Percentiles rank a stretch among this genome's conserved stretches.
These are phyloP conservation scores for Trifolium dubium DNA, from an alignment of 306 rosid species.

Conservation along the genomic window DNA sequence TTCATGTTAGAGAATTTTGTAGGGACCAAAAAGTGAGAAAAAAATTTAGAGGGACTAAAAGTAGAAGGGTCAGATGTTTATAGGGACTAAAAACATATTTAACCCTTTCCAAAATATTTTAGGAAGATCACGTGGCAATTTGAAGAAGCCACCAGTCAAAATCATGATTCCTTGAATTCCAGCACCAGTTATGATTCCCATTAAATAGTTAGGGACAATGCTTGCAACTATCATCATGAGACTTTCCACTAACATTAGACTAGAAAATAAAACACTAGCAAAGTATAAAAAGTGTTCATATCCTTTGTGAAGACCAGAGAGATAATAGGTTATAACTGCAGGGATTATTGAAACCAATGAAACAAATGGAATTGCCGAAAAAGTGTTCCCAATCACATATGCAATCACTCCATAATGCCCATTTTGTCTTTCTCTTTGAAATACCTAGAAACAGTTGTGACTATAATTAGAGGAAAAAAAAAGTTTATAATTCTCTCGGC, in stretches of 20 bases:
- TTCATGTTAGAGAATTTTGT: too few relatives aligned
- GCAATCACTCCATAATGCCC: slow-evolving; percentile 71
- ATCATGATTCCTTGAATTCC: slow-evolving; percentile 79
- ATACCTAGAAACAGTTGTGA: slow-evolving; percentile 46
- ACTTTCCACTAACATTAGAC: slow-evolving; percentile 74
- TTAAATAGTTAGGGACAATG: slow-evolving; percentile 66
- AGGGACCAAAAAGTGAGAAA: too few relatives aligned
- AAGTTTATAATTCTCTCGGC: too few relatives aligned
- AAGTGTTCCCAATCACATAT: slow-evolving; percentile 65
- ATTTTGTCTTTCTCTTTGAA: slow-evolving; percentile 66
- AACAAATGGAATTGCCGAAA: slow-evolving; percentile 62
- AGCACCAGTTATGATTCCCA: slow-evolving; percentile 75
- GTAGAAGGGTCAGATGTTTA: too few relatives aligned
- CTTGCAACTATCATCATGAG: slow-evolving; percentile 79
- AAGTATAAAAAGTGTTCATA: slow-evolving; percentile 54
- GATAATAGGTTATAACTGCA: slow-evolving; percentile 55
- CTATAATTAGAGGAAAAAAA: too few relatives aligned
- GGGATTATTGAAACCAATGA: slow-evolving; percentile 55
- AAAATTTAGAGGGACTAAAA: too few relatives aligned
- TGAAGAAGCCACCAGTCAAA: slow-evolving; percentile 58
- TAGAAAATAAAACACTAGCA: slow-evolving; percentile 44
- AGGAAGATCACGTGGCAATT: slow-evolving; percentile 61
- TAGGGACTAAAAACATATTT: too few relatives aligned
- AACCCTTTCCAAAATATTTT: slow-evolving; percentile 53
- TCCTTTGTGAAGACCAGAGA: slow-evolving; percentile 60